Base-by-base conservation (phyloP, 257 asterid genomes). In the Lycium ferocissimum region DNA sequence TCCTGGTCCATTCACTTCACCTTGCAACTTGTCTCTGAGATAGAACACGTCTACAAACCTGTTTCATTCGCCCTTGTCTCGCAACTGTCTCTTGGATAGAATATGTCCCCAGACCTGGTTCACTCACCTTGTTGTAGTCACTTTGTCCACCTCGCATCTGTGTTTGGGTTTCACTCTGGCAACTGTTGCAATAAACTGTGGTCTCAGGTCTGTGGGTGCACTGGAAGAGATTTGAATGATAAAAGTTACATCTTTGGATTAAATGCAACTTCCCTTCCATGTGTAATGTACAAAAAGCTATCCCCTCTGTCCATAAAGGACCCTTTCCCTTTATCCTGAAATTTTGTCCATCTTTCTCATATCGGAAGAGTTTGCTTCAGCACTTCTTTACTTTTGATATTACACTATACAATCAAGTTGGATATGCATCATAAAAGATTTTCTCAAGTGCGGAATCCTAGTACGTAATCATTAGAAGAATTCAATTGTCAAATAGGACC, bases 201-300 rank as follows among this genome's bases (percentile, higher is more conserved):
- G 47, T 26, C 33, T 26, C 33, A 26, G 33, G 33, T 26, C 33
- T 26, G 7, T 51, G 12, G 47, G 49, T 75, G 17, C 15, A 7
- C 45, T 53, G 63, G 82, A 51, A 53, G 33, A 78, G 82, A 26
- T 26, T 78, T 53, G 65, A 26, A 78, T 78, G 65, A 78, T 53
- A 26, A 51, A 22, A 78, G 43, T 15, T 51, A 51, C 58, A 14
- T 76, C 45, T 15, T 78, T 26, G 13, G 82, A 78, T 53, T 75
- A 78, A 78, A 78, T 78, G 62, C 15, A 53, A 78, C 63, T 26
- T 78, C 59, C 63, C 61, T 26, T 75, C 45, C 62, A 49, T 7
- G 80, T 73, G n/a, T 47, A n/a, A 53, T 53, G 65, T 78, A 8
- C 82, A 76, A 26, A 76, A 53, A 78, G 33, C 65, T 51, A 53